These are phyloP conservation scores for Fusarium sp. DNA, from an alignment of 2,329 filamentous ascomycete genomes.

Conservation along the genomic window DNA sequence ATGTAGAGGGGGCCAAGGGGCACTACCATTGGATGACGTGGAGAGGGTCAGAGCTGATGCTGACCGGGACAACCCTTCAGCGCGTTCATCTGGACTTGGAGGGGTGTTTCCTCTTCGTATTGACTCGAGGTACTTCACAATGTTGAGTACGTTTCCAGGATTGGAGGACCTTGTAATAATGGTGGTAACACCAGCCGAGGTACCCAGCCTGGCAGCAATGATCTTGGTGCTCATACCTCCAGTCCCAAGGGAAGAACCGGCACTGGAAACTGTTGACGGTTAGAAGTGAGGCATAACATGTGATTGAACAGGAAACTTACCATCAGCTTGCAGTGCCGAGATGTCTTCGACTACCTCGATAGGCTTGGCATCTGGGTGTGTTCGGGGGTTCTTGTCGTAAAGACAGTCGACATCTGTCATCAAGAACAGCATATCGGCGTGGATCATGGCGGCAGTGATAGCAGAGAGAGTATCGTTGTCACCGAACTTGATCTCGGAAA, in stretches of 20 bases:
- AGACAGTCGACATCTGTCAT: conserved; percentile 99
- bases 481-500: conserved; percentile 99
- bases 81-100: conserved; percentile 46
- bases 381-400: conserved; percentile 94
- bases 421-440: conserved; percentile 94
- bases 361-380: conserved; percentile 84
- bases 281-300: conserved; percentile 20
- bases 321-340: conserved; percentile 82
- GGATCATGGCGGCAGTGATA: conserved; percentile 96
- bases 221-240: conserved; percentile 99
- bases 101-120: conserved; percentile 35
- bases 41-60: conserved; percentile 59
- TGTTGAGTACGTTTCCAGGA: conserved; percentile 89
- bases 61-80: conserved; percentile 56
- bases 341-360: conserved; percentile 97
- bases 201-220: conserved; percentile 89
- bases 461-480: conserved; percentile 98
- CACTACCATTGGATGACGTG: conserved; percentile 47
- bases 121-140: conserved; percentile 75
- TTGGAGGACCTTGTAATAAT: conserved; percentile 95
- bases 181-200: conserved; percentile 93
- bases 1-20: conserved; percentile 75
- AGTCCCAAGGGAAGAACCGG: conserved; percentile 89
- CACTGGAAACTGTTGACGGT: conserved; percentile 76
- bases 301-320: conserved; percentile 56